Evolutionary conservation across 2,329 filamentous ascomycete species (phyloP).

Genomic region (Pseudogymnoascus destructans): DNA sequence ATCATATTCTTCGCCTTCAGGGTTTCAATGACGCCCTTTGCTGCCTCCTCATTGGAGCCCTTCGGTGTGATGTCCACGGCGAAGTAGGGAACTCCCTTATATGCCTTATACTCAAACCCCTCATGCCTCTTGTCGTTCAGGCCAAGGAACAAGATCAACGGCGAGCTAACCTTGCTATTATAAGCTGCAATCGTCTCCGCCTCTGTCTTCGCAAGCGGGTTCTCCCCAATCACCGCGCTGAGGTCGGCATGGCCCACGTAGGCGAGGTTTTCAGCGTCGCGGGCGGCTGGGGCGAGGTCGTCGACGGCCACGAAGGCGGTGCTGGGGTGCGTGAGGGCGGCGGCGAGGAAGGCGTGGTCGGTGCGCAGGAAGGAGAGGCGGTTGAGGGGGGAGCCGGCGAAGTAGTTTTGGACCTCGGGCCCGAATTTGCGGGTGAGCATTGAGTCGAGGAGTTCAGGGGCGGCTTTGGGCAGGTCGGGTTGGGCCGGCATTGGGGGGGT

Average conservation of each 20-base stretch:
- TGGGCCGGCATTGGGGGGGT: conserved; percentile 20
- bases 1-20: conserved; percentile 48
- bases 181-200: conserved; percentile 59
- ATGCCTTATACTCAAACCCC: conserved; percentile 46
- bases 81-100: conserved; percentile 73
- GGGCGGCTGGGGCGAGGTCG: conserved; percentile 60
- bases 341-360: conserved; percentile 56
- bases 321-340: conserved; percentile 51
- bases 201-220: conserved; percentile 60
- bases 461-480: conserved; percentile 24
- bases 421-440: conserved; percentile 70
- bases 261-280: conserved; percentile 47
- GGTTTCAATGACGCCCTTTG: conserved; percentile 44
- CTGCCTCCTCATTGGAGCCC: conserved; percentile 47
- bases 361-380: conserved; percentile 64
- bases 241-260: conserved; percentile 60
- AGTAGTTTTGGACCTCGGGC: conserved; percentile 72
- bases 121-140: conserved; percentile 50
- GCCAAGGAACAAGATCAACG: conserved; percentile 74
- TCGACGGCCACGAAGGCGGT: conserved; percentile 68
- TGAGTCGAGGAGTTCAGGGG: conserved; percentile 24
- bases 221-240: conserved; percentile 51
- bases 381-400: conserved; percentile 65
- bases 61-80: conserved; percentile 76
- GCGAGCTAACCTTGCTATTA: conserved; percentile 48